These are phyloP conservation scores for Talaromyces albobiverticillius DNA, from an alignment of 2,329 filamentous ascomycete genomes.

Conservation along the genomic window DNA sequence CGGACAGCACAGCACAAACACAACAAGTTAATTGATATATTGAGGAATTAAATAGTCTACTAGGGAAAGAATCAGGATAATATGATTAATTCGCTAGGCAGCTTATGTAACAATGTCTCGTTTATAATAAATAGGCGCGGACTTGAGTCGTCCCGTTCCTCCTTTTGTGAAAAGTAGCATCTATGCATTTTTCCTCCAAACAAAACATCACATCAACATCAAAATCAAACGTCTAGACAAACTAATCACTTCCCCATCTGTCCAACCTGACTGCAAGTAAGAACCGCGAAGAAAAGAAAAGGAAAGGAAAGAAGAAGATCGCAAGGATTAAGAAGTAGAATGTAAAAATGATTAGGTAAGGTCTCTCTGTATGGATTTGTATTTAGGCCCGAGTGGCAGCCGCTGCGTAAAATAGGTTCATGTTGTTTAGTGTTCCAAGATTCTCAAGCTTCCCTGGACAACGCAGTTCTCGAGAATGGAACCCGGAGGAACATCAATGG, in stretches of 20 bases:
- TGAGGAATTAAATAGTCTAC: too few relatives aligned
- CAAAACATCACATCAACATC: neutral
- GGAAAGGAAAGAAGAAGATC: neutral
- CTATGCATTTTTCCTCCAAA: neutral
- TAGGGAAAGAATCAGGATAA: neutral
- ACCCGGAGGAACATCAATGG: conserved; percentile 94
- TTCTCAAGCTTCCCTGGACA: conserved; percentile 88
- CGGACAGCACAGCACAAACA: too few relatives aligned
- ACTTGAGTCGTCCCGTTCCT: neutral
- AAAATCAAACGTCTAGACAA: neutral
- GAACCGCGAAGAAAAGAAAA: neutral
- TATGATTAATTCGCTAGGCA: neutral
- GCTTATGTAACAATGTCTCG: neutral
- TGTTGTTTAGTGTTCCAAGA: conserved; percentile 61
- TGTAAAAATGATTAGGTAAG: neutral
- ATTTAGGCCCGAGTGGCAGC: neutral
- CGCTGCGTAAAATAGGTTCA: neutral
- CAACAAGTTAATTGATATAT: too few relatives aligned
- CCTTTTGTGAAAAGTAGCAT: neutral
- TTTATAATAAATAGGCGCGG: neutral
- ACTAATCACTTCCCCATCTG: neutral
- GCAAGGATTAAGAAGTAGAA: neutral
- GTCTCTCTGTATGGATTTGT: neutral
- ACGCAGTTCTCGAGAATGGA: conserved; percentile 98
- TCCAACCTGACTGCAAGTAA: neutral